Base-by-base conservation (phyloP, 768 basidiomycete genomes). In the Lentinula aciculospora region DNA sequence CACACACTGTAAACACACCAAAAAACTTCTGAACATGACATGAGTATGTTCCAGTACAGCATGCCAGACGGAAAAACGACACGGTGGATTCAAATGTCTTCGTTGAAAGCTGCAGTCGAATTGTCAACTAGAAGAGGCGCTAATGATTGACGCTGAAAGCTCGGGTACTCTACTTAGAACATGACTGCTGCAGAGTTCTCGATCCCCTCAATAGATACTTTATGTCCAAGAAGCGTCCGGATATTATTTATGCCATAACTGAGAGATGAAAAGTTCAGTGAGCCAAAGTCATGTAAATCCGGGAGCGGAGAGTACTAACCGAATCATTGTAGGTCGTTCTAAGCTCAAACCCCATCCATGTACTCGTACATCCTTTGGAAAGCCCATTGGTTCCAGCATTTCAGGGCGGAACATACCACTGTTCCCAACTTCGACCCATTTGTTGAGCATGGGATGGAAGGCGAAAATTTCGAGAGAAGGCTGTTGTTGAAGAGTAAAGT, bases 321-420 rank as follows among this genome's bases (percentile, higher is more conserved):
- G 85, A 74, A 99, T 98, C 97, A 99, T 98, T 0, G 97, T 98
- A 17, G 97, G 97, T 60, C 97, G 77, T 75, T 99, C 97, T 28
- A 98, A 76, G 66, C 86, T 83, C 61, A 99, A 82, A 47, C 97
- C 97, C 93, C 95, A 99, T 17, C 97, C 97, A 61, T 94, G 92
- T 25, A 98, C 96, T 25, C 94, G 87, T 10, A 98, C 94, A 66
- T 94, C 94, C 62, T 92, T 89, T 0, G 97, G 97, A 68, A 98
- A 86, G 31, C 97, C 97, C 95, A 98, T 98, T 6, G 97, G 94
- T 69, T 94, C 94, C 31, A 99, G 78, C 96, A 99, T 98, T 71
- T 99, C 97, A 3, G 97, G 97, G 32, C 97, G 85, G 86, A 99
- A 99, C 91, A 99, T 96, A 23, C 97, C 97, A 68, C 94, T 96